Percentiles rank a stretch among this genome's conserved stretches.
These are phyloP conservation scores for Penicillium glabrum DNA, from an alignment of 2,329 filamentous ascomycete species.

Conservation along the genomic window DNA sequence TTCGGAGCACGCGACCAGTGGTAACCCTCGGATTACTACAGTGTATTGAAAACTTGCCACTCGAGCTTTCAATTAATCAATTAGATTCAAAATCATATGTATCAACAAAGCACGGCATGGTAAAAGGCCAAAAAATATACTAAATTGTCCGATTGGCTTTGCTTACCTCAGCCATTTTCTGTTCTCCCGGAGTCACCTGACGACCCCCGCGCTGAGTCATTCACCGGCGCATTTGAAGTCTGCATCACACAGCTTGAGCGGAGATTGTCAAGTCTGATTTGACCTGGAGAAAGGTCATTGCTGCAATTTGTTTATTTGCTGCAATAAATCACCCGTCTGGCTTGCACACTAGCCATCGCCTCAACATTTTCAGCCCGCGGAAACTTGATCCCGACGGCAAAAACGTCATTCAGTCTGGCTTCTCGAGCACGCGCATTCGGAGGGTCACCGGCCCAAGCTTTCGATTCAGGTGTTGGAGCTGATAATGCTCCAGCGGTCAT, in stretches of 20 bases:
- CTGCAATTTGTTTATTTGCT: background rate
- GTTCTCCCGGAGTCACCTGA: constrained; percentile 11
- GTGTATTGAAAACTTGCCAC: background rate
- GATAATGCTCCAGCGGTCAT: constrained; percentile 39
- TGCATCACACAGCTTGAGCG: constrained; percentile 12
- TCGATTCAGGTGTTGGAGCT: constrained; percentile 23
- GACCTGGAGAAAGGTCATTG: background rate
- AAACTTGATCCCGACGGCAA: constrained; percentile 14
- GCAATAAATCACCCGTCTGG: background rate
- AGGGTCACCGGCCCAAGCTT: constrained; percentile 33
- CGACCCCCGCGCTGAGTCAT: constrained; percentile 20
- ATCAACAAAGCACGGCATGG: background rate
- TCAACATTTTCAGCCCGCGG: constrained; percentile 7
- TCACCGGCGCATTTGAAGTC: constrained; percentile 13
- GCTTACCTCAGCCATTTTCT: background rate
- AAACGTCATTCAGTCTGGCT: constrained; percentile 37
- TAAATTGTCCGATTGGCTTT: background rate
- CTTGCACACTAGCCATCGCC: background rate
- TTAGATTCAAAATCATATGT: background rate
- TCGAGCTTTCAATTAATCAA: background rate
- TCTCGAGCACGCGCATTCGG: constrained; percentile 36
- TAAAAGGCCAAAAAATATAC: background rate
- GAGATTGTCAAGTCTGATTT: constrained; percentile 9
- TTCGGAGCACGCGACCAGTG: background rate
- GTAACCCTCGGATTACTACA: background rate